Evolutionary conservation across 1,139 yeast species (phyloP).

Genomic region (Sugiyamaella castrensis): DNA sequence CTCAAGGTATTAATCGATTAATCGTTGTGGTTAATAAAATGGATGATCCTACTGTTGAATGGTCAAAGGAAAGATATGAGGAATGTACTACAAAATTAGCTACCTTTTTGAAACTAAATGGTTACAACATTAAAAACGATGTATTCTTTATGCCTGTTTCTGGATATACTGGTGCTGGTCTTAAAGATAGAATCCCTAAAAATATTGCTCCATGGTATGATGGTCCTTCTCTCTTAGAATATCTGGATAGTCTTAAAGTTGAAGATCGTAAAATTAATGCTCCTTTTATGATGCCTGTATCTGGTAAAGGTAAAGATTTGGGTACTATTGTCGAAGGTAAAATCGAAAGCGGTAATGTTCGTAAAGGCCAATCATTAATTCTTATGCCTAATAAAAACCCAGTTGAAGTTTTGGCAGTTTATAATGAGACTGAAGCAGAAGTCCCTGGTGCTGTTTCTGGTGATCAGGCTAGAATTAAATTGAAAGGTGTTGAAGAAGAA

Average conservation of each 20-base stretch:
- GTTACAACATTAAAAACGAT: conserved; percentile 78
- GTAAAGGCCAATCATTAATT: conserved; percentile 69
- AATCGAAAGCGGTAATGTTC: conserved; percentile 91
- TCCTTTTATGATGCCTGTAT: conserved; percentile 95
- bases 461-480: conserved; percentile 91
- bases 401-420: conserved; percentile 83
- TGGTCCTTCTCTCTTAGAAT: conserved; percentile 91
- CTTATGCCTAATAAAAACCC: conserved; percentile 88
- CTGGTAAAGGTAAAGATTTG: conserved; percentile 92
- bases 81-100: conserved; percentile 88
- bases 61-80: conserved; percentile 96
- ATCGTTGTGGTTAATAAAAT: conserved; percentile 94
- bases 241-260: conserved; percentile 76
- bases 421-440: conserved; percentile 94
- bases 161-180: conserved; percentile 95
- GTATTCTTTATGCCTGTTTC: conserved; percentile 94
- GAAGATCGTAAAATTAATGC: conserved; percentile 85
- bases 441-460: conserved; percentile 90
- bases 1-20: conserved; percentile 94
- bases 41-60: conserved; percentile 95
- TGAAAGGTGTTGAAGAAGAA: conserved; percentile 96
- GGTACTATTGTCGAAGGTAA: conserved; percentile 98
- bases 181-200: conserved; percentile 75
- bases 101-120: conserved; percentile 80
- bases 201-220: conserved; percentile 86